These are phyloP conservation scores for Cutaneotrichosporon sp. DNA, from an alignment of 1,284 basidiomycete genomes.

Conservation along the genomic window DNA sequence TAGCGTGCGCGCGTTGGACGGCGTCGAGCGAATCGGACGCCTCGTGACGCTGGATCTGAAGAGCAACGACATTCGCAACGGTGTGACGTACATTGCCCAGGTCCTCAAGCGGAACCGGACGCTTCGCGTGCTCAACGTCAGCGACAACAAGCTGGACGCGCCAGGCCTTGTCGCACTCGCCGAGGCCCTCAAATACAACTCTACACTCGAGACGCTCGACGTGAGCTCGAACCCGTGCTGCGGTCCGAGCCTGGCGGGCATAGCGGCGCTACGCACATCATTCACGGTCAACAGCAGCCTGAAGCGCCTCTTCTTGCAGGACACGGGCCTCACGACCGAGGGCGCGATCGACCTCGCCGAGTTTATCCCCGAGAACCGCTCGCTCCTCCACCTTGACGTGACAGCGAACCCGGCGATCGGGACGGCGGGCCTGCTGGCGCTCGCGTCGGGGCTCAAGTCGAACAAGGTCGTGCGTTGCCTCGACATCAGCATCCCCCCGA, in stretches of 20 bases:
- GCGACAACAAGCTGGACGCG: slow-evolving; percentile 89
- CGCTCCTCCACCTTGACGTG: slow-evolving; percentile 84
- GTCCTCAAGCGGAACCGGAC: slow-evolving; percentile 95
- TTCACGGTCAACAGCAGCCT: slow-evolving; percentile 91
- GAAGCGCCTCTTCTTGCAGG: slow-evolving; percentile 87
- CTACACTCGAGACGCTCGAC: slow-evolving; percentile 89
- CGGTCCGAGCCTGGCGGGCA: slow-evolving; percentile 80
- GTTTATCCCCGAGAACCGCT: slow-evolving; percentile 87
- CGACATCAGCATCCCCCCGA: slow-evolving; percentile 88
- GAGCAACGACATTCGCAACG: slow-evolving; percentile 85
- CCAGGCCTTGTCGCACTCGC: slow-evolving; percentile 77
- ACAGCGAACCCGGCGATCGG: slow-evolving; percentile 74
- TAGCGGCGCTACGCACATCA: slow-evolving; percentile 83
- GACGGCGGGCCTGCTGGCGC: slow-evolving; percentile 87
- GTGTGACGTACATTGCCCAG: slow-evolving; percentile 88
- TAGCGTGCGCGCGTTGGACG: slow-evolving; percentile 78
- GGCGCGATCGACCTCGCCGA: slow-evolving; percentile 95
- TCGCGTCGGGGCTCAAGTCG: slow-evolving; percentile 76
- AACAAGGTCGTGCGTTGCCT: slow-evolving; percentile 88
- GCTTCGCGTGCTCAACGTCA: slow-evolving; percentile 87
- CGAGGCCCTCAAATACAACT: slow-evolving; percentile 96
- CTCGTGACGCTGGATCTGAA: slow-evolving; percentile 86
- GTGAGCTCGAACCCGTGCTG: slow-evolving; percentile 90
- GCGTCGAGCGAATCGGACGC: slow-evolving; percentile 77
- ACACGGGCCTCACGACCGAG: slow-evolving; percentile 75